Conservation (phyloP, 768 basidiomycete genomes). For the Psilocybe azurescens region DNA sequence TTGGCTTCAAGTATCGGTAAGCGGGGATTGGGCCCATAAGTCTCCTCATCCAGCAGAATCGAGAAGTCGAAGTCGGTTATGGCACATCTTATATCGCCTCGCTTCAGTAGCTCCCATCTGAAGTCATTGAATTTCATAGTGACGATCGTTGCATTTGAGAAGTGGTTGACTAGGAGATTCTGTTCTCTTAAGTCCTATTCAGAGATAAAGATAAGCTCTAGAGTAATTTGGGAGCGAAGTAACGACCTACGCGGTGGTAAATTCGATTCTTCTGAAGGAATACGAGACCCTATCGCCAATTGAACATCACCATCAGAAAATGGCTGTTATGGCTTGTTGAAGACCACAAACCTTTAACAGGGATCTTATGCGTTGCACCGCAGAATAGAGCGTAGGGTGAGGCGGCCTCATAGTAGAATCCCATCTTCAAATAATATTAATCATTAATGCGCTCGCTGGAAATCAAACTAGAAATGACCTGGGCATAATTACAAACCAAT, state of each 20-base stretch:
- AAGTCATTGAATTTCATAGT: too few species aligned
- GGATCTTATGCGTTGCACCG: too few species aligned
- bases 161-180: not conserved
- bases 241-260: too few species aligned
- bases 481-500: not conserved
- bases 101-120: too few species aligned
- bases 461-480: not conserved
- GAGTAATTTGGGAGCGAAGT: too few species aligned
- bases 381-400: not conserved
- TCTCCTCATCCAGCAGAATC: conserved; percentile 18
- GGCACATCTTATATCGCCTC: conserved; percentile 9
- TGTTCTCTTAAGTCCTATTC: not conserved
- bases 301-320: too few species aligned
- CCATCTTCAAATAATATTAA: not conserved
- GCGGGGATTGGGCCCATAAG: not conserved
- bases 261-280: too few species aligned
- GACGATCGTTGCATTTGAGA: not conserved
- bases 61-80: conserved; percentile 25
- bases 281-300: too few species aligned
- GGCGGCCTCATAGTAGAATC: not conserved
- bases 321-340: too few species aligned
- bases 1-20: conserved; percentile 10
- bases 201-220: not conserved
- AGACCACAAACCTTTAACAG: too few species aligned
- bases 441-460: not conserved